phyloP scores from a whole-genome alignment of 306 rosid species.

The Castanea crenata region DNA sequence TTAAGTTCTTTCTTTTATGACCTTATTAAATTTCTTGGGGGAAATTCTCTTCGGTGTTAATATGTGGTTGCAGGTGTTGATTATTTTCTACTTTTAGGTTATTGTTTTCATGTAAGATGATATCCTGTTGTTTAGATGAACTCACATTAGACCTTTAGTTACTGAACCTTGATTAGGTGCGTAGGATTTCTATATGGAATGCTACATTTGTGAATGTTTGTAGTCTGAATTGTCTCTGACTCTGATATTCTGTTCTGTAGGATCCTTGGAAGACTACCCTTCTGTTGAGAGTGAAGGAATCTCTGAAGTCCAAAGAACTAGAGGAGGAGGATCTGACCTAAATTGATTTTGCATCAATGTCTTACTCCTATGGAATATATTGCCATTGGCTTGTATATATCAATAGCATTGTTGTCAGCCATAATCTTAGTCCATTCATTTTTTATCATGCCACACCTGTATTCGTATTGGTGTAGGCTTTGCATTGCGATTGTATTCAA shows the following conservation, averaged over 20 bases:
- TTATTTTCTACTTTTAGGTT: neutral
- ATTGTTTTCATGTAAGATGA: neutral
- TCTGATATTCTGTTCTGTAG: slow-evolving; percentile 24
- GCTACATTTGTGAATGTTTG: neutral
- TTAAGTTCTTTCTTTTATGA: neutral
- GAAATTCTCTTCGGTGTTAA: neutral
- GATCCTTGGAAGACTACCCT: slow-evolving; percentile 53
- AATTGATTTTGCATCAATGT: slow-evolving; percentile 1
- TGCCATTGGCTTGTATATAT: neutral
- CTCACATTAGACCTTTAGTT: neutral
- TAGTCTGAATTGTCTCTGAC: slow-evolving; percentile 14
- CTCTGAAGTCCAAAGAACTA: slow-evolving; percentile 44
- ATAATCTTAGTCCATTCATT: neutral
- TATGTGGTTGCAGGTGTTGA: neutral
- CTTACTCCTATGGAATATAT: slow-evolving; percentile 9
- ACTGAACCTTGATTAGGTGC: neutral
- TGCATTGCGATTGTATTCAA: neutral
- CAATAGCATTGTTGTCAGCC: neutral
- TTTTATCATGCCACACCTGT: neutral
- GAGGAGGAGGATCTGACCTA: slow-evolving; percentile 57
- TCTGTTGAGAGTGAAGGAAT: slow-evolving; percentile 38
- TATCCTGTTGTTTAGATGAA: neutral
- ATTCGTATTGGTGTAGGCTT: neutral
- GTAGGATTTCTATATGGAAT: neutral
- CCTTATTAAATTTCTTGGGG: neutral